Evolutionary conservation across 148 eudicot genomes (phyloP).

Genomic region (Gaultheria prostrata): DNA sequence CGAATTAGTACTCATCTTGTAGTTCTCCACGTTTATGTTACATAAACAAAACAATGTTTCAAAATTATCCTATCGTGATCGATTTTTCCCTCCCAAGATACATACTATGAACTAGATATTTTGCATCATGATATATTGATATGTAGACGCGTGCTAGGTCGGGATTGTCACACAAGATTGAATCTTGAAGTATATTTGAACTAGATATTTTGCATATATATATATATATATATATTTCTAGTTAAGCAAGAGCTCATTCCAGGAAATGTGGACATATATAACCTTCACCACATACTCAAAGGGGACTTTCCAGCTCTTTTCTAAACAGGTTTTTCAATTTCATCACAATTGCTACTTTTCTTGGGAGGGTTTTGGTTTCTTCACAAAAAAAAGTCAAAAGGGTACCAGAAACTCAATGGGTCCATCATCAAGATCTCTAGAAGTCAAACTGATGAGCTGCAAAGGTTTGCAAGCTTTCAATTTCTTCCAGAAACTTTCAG

Average conservation of each 20-base stretch:
- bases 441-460: constrained; percentile 37
- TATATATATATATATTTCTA: background rate
- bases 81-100: no score
- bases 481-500: constrained; percentile 48
- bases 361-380: background rate
- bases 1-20: background rate
- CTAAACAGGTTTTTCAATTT: background rate
- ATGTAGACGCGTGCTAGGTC: background rate
- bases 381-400: background rate
- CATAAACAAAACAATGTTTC: background rate
- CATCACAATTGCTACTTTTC: background rate
- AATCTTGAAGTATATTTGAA: no score
- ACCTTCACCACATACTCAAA: background rate
- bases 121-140: background rate
- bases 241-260: background rate
- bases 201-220: no score
- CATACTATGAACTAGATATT: background rate
- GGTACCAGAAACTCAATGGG: background rate
- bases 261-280: background rate
- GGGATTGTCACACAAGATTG: no score
- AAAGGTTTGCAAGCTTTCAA: constrained; percentile 45
- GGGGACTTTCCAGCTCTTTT: background rate
- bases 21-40: background rate
- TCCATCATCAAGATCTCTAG: constrained; percentile 15
- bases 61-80: background rate